Evolutionary conservation across 2,329 filamentous ascomycete species (phyloP).

Genomic region (Nothopassalora personata): DNA sequence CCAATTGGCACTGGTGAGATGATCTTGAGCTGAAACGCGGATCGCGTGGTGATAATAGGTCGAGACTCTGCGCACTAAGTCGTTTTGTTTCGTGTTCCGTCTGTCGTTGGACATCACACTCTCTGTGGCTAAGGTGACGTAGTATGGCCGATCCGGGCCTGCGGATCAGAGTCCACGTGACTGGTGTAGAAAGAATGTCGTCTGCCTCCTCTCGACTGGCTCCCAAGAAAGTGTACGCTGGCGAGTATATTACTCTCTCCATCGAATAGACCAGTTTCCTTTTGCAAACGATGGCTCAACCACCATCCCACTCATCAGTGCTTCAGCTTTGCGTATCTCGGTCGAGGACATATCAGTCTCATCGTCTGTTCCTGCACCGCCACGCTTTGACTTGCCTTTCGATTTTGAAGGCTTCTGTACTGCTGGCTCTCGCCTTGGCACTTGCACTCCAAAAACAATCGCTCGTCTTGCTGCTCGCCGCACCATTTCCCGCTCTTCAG

Average conservation of each 20-base stretch:
- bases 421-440: constrained; percentile 14
- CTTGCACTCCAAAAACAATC: constrained; percentile 51
- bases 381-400: constrained; percentile 17
- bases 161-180: background rate
- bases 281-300: constrained; percentile 59
- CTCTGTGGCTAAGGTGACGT: background rate
- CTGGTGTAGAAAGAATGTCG: background rate
- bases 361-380: constrained; percentile 15
- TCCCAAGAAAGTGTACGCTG: background rate
- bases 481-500: constrained; percentile 53
- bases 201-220: background rate
- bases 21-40: background rate
- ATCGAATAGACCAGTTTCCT: constrained; percentile 55
- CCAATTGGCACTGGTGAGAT: background rate
- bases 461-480: constrained; percentile 58
- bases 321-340: constrained; percentile 48
- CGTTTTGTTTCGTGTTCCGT: background rate
- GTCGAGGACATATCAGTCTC: constrained; percentile 15
- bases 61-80: background rate
- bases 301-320: constrained; percentile 53
- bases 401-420: constrained; percentile 9
- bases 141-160: background rate
- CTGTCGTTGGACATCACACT: no score
- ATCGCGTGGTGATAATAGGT: background rate
- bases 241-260: constrained; percentile 42